Evolutionary conservation across 768 basidiomycete species (phyloP).

Genomic region (Rhizopogon sp.): DNA sequence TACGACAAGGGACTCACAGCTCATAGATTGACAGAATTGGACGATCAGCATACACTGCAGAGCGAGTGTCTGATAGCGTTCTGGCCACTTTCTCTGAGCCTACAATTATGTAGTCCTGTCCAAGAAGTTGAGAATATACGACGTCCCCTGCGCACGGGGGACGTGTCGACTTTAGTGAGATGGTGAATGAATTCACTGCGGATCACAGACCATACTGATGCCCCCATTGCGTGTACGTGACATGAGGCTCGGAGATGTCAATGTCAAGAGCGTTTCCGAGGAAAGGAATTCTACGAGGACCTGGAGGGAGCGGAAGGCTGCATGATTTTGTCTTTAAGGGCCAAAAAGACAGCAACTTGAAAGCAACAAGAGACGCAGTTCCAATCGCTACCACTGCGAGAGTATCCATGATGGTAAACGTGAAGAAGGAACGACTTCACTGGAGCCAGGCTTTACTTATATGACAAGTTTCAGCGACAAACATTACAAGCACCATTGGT

Average conservation of each 20-base stretch:
- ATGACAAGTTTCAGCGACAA: too few species aligned
- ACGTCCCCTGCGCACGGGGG: not conserved
- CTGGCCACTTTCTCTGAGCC: conserved; percentile 6
- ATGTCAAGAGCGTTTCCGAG: conserved; percentile 36
- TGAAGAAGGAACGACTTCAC: not conserved
- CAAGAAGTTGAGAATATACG: not conserved
- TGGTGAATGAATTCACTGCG: not conserved
- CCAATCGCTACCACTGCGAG: not conserved
- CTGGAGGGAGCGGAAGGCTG: conserved; percentile 27
- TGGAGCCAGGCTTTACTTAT: not conserved
- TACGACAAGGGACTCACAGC: too few species aligned
- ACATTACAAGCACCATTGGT: too few species aligned
- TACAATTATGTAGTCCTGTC: not conserved
- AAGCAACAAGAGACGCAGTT: not conserved
- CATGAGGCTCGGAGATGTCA: conserved; percentile 32
- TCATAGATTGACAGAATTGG: not conserved
- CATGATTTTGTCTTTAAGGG: not conserved
- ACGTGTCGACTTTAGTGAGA: too few species aligned
- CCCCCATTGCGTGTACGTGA: conserved; percentile 34
- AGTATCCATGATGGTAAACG: not conserved
- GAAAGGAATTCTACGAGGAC: conserved; percentile 30
- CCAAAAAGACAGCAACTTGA: not conserved
- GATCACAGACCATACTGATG: conserved; percentile 28
- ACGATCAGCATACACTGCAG: conserved; percentile 2
- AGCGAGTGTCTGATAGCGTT: conserved; percentile 1